Evolutionary conservation across 768 basidiomycete genomes (phyloP), one percentile per base, ranked within the genome.

Genomic region (Podaxis sp.): DNA sequence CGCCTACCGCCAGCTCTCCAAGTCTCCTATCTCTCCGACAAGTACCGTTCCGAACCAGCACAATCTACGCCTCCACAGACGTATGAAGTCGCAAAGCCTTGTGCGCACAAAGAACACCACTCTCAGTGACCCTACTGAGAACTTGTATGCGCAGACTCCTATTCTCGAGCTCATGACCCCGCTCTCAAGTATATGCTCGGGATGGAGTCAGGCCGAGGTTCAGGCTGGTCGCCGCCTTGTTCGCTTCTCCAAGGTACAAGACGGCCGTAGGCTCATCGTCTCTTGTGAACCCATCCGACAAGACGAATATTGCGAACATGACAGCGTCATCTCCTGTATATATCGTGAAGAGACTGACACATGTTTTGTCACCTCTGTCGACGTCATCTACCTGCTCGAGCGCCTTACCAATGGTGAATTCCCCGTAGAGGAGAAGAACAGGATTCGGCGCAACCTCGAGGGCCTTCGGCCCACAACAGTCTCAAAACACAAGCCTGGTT

Each of bases 361-460:
- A 2, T 96, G 86, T 75, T 96, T 86, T 71, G 87, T 95, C 66
- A 98, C 96, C 42, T 95, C 93, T 0, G 96, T 98, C 66, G 96
- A 98, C 71, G 88, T 96, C 73, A 95, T 98, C 68, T 92, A 89
- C 71, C 82, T 98, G 32, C 84, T 98, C 56, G 93, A 98, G 75
- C 81, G 82, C 1, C 77, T 84, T 50, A 81, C 82, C 42, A 86
- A 87, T 64, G 92, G 89, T 47, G 81, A 89, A 53, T 95, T 97
- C 69, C 88, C 87, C 32, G 90, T 97, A 51, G 94, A 97, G 73
- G 96, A 98, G 80, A 98, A 96, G 81, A 98, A 98, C 68, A 81
- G 96, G 55, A 96, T 98, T 67, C 80, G 96, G 63, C 83, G 95
- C 59, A 98, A 98, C 73, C 78, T 99, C 32, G 95, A 99, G 72